phyloP scores from a whole-genome alignment of 176 grass and related monocot species.

The Alopecurus myosuroides region DNA sequence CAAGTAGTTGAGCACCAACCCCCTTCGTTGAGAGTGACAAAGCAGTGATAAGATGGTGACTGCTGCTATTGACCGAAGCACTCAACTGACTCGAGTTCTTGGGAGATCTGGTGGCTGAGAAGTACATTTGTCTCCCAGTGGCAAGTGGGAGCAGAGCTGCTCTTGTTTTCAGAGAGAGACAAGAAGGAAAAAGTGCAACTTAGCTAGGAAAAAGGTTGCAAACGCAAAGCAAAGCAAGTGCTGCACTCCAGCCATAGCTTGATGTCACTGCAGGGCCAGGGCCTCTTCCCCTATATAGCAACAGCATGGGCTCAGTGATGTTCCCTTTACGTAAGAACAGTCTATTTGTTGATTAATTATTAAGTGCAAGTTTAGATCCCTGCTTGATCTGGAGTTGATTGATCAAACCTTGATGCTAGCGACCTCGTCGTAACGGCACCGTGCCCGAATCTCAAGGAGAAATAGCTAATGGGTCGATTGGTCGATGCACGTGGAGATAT shows the following conservation, averaged over 20 bases:
- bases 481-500: neutral
- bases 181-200: conserved; percentile 17
- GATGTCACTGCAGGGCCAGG: neutral
- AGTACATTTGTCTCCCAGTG: conserved; percentile 5
- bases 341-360: neutral
- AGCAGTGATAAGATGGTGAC: conserved; percentile 41
- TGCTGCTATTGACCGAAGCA: conserved; percentile 27
- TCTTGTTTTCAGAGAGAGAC: neutral
- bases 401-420: neutral
- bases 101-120: conserved; percentile 30
- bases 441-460: neutral
- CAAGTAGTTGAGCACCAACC: conserved; percentile 28
- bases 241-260: neutral
- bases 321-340: neutral
- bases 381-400: neutral
- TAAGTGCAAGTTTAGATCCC: neutral
- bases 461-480: neutral
- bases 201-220: neutral
- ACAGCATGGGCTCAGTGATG: neutral
- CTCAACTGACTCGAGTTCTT: neutral
- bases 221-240: neutral
- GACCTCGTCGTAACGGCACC: neutral
- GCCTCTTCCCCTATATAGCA: neutral
- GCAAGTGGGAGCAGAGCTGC: neutral
- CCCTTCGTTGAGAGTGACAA: conserved; percentile 24